Conservation (phyloP, 1,284 basidiomycete genomes). For the Ustanciosporium gigantosporum region DNA sequence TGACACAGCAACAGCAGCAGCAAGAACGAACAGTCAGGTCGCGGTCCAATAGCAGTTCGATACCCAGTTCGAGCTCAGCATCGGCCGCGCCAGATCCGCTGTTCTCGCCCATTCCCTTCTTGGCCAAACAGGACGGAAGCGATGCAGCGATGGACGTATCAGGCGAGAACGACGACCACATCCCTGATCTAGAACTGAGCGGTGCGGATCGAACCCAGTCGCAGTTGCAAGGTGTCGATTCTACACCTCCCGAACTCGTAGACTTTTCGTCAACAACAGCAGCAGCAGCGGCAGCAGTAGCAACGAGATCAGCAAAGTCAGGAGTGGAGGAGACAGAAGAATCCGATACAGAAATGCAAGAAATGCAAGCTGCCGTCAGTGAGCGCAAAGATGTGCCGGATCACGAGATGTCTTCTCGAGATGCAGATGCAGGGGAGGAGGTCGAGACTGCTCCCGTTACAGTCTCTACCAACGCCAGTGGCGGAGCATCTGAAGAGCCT, state of each 20-base stretch:
- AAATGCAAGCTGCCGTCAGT: background rate
- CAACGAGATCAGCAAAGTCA: background rate
- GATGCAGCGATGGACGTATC: background rate
- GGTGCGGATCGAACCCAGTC: conserved; percentile 19
- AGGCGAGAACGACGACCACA: background rate
- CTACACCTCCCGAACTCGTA: background rate
- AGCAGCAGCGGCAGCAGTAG: background rate
- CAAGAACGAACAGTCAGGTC: background rate
- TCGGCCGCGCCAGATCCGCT: conserved; percentile 10
- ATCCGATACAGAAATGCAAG: background rate
- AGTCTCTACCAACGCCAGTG: no score
- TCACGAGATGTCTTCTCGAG: background rate
- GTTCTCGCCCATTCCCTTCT: conserved; percentile 34
- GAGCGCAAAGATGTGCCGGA: background rate
- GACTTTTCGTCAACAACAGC: background rate
- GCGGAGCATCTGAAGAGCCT: background rate
- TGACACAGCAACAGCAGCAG: background rate
- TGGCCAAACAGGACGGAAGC: background rate
- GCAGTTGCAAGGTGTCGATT: background rate
- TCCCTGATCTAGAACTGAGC: conserved; percentile 22
- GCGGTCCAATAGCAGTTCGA: conserved; percentile 5
- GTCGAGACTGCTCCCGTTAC: no score
- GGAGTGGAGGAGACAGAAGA: background rate
- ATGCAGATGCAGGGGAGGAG: no score
- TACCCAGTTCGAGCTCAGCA: background rate